Percentiles rank a stretch among this genome's conserved stretches.
These are phyloP conservation scores for Penicillium daleae DNA, from an alignment of 495 filamentous ascomycete species.

Conservation along the genomic window DNA sequence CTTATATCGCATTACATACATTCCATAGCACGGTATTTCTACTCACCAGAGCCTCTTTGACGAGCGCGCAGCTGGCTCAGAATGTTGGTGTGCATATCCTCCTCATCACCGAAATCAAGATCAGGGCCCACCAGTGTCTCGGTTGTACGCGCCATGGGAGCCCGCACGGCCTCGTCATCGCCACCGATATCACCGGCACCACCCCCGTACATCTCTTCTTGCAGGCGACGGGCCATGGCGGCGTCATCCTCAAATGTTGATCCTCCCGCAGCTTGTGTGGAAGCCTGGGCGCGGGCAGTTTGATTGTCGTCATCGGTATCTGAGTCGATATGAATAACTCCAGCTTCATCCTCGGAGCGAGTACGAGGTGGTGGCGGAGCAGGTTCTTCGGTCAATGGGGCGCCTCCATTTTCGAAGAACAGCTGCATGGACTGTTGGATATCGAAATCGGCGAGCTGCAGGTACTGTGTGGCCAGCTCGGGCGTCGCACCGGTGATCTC, in stretches of 20 bases:
- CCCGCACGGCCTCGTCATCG: slow-evolving; percentile 72
- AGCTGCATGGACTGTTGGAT: slow-evolving; percentile 85
- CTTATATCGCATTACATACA: slow-evolving; percentile 20
- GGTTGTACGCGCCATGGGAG: slow-evolving; percentile 87
- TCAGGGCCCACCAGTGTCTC: slow-evolving; percentile 86
- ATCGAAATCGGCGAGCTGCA: slow-evolving; percentile 79
- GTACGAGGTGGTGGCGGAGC: slow-evolving; percentile 31
- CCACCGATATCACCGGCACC: slow-evolving; percentile 33
- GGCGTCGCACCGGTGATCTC: slow-evolving; percentile 67
- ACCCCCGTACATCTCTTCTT: slow-evolving; percentile 84
- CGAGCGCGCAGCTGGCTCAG: slow-evolving; percentile 67
- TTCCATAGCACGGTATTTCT: background rate
- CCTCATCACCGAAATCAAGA: slow-evolving; percentile 59
- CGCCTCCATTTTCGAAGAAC: slow-evolving; percentile 80
- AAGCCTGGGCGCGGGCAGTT: slow-evolving; percentile 6
- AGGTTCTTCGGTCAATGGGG: slow-evolving; percentile 48
- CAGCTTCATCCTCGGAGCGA: slow-evolving; percentile 55
- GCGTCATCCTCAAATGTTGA: slow-evolving; percentile 79
- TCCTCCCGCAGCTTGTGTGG: slow-evolving; percentile 15
- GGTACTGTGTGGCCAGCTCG: slow-evolving; percentile 73
- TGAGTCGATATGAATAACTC: slow-evolving; percentile 73
- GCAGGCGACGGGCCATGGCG: slow-evolving; percentile 85
- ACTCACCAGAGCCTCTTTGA: slow-evolving; percentile 48
- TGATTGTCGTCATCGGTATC: slow-evolving; percentile 64
- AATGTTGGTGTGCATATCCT: slow-evolving; percentile 64